Evolutionary conservation across 2,329 filamentous ascomycete genomes (phyloP), one percentile per base, ranked within the genome.

Genomic region (Hypoxylon sp.): DNA sequence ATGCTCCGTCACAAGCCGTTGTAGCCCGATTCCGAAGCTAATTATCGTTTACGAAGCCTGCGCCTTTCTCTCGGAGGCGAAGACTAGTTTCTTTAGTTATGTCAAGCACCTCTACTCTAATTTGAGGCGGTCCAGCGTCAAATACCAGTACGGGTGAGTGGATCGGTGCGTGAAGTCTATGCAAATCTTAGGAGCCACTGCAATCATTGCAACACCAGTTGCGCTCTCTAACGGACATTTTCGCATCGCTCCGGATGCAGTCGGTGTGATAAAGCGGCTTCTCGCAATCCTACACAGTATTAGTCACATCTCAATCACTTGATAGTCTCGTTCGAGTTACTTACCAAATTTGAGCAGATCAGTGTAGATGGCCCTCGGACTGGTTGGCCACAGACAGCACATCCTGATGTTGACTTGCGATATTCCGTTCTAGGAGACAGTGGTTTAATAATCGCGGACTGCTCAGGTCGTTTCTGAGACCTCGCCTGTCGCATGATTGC

Each of bases 231-330:
- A 81, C 72, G 1, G 81, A 71, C 49, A 77, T 75, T 17, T 74
- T 71, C 6, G 79, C 75, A 4, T 74, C 69, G 2, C 73, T 64
- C 28, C 72, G 71, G 32, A 84, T 78, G 68, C 85, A 87, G 48
- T 77, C 74, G 28, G 76, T 76, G 67, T 87, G 85, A 59, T 85
- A 85, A 0, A 85, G 69, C 2, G 82, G 79, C 59, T 82, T 86
- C 47, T 64, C 64, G 44, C 58, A 65, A 56, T 65, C 46, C 59
- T 65, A 53, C 19, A 24, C 28, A n/a, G 8, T 52, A 30, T 63
- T 70, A 63, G 70, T 56, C 19, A 47, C 15, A 6, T 49, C 19
- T 68, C 28, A 13, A 13, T 1, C 4, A 15, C 6, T 4, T 0
- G 28, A 6, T 20, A 32, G 24, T 4, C 34, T 11, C 24, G 22